Evolutionary conservation across 2,329 filamentous ascomycete species (phyloP).

Genomic region (Cercospora berteroae): DNA sequence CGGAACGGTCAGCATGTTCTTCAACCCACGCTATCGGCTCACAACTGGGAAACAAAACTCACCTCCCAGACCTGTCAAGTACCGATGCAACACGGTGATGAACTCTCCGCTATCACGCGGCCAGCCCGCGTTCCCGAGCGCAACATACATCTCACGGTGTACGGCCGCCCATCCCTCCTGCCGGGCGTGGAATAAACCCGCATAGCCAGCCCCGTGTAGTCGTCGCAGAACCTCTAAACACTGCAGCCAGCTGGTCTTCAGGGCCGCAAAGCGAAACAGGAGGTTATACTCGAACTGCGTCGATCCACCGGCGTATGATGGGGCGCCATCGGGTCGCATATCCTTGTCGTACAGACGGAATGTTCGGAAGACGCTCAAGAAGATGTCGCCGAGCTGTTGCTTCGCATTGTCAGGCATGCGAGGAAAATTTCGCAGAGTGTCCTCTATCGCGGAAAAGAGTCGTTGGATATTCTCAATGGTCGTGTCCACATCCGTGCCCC

Average conservation of each 20-base stretch:
- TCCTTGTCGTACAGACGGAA: not conserved
- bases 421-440: constrained; percentile 10
- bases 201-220: not conserved
- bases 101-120: constrained; percentile 2
- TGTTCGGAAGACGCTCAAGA: constrained; percentile 6
- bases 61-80: constrained; percentile 13
- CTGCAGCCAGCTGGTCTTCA: constrained; percentile 13
- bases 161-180: not conserved
- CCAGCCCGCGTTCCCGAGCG: not conserved
- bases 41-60: not conserved
- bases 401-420: constrained; percentile 4
- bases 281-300: constrained; percentile 23
- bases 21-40: not conserved
- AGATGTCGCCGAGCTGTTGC: constrained; percentile 7
- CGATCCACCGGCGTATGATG: constrained; percentile 19
- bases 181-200: not conserved
- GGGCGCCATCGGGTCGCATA: not conserved
- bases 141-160: not conserved
- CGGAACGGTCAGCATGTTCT: not conserved
- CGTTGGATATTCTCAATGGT: constrained; percentile 15
- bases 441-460: constrained; percentile 17
- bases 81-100: not conserved
- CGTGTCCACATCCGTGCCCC: constrained; percentile 13
- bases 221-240: constrained; percentile 17
- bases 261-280: constrained; percentile 20